These are phyloP conservation scores for Coprinopsis cinerea DNA, from an alignment of 768 basidiomycete species.

Conservation along the genomic window DNA sequence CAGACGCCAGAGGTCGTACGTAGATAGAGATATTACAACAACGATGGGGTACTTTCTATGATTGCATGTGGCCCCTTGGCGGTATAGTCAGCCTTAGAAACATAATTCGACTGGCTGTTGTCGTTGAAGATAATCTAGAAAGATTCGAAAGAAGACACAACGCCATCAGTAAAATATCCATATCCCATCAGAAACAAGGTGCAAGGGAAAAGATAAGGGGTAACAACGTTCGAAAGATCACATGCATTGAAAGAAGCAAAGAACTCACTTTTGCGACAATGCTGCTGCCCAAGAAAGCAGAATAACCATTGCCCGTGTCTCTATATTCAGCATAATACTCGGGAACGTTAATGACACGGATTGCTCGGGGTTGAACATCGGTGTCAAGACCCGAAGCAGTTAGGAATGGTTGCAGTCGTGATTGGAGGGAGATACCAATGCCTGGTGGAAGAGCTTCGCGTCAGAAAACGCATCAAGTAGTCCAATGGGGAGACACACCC, in stretches of 20 bases:
- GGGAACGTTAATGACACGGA: constrained; percentile 62
- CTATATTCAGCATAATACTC: constrained; percentile 91
- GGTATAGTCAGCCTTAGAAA: constrained; percentile 75
- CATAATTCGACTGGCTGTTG: constrained; percentile 56
- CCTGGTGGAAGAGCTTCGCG: constrained; percentile 35
- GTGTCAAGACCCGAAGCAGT: constrained; percentile 57
- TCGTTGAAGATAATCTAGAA: constrained; percentile 73
- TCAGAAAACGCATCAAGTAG: constrained; percentile 6
- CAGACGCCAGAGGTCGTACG: no score
- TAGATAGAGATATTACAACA: constrained; percentile 48
- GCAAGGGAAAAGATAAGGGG: no score
- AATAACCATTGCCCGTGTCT: constrained; percentile 76
- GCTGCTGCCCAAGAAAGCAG: constrained; percentile 75
- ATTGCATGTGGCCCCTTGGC: constrained; percentile 67
- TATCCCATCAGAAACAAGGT: no score
- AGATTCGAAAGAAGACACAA: constrained; percentile 5
- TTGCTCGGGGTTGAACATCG: constrained; percentile 65
- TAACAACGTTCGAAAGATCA: no score
- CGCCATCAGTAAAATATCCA: not conserved
- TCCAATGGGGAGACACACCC: constrained; percentile 36
- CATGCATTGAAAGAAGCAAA: not conserved
- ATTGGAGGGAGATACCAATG: constrained; percentile 62
- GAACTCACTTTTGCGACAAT: constrained; percentile 75
- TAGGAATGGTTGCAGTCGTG: constrained; percentile 60
- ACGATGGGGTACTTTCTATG: constrained; percentile 70